Evolutionary conservation across 73 alveolate genomes (phyloP), one percentile per base, ranked within the genome.

Genomic region (Paramecium pentaurelia): DNA sequence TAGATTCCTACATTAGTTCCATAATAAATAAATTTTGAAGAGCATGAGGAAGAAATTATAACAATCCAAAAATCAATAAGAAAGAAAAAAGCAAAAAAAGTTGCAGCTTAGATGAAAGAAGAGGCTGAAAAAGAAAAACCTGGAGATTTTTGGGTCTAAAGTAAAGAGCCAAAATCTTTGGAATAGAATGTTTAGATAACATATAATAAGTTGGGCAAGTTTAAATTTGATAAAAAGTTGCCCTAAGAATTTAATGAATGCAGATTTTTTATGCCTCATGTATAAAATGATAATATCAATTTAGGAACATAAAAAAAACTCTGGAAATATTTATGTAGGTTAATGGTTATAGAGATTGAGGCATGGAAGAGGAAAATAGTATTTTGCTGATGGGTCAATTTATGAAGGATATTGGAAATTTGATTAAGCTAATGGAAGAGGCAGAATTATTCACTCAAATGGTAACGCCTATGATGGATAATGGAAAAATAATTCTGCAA

Each of bases 281-380:
- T 42, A 80, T 11, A 22, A 6, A 2, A 20, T 2, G 3, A 1
- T 18, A 36, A 20, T 11, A 14, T 75, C 37, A 30, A 11, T 11
- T 36, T 75, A 75, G 88, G 88, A 75, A 38, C 88, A 75, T n/a
- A 34, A 54, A 54, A 54, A 40, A 75, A 80, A 80, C 8, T 60
- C 30, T 11, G 91, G 91, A 5, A 80, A 80, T 27, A 80, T 80
- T 4, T 89, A 89, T 47, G 49, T 60, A 12, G 94, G 94, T 34
- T 47, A 89, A 32, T 89, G 94, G 94, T 22, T 38, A 4, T 36
- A 47, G 4, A 60, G 91, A 4, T 47, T 71, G 80, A 89, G 96
- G n/a, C 96, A 94, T 94, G 98, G 98, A 8, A 73, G 97, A 58
- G 98, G 98, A 5, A 95, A 94, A 27, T 91, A 94, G 88, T 45